Base-by-base conservation (phyloP, 2,329 filamentous ascomycete genomes). In the Colletotrichum caudatum region DNA sequence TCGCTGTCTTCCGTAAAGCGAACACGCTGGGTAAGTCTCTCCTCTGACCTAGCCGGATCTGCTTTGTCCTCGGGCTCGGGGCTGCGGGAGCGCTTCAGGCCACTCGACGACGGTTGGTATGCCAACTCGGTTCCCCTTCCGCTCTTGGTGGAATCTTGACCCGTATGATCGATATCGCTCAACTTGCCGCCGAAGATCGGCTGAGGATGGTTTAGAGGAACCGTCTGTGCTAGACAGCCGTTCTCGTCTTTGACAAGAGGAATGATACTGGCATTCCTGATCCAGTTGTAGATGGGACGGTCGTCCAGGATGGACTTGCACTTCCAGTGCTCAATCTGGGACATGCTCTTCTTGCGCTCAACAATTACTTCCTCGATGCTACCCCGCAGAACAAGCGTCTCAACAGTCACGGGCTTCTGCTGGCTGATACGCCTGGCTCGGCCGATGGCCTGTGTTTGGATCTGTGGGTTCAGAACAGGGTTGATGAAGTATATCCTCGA, bases 371-470 rank as follows among this genome's bases (percentile, higher is more conserved):
- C 94, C 77, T 98, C 95, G 12, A 98, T 89, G 12, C 93, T 97
- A 69, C 90, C 90, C 65, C 88, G 88, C 7, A 98, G 83, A 0
- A 98, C 92, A 1, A 98, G 83, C 0, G 94, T 98, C 82, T 98
- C 94, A 0, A 97, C 95, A 11, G 89, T 90, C 0, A 98, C 95
- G 0, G 90, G 89, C 71, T 89, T 91, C 65, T 84, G 90, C 79
- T 98, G 95, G 14, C 94, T 94, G 76, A 98, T 97, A 16, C 95
- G 88, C 75, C 97, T 92, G 0, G 93, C 94, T 78, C 95, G 91
- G 72, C 97, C 97, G 74, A 98, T 94, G 0, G 95, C 95, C 80
- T 98, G 95, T 1, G 93, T 94, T 79, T 97, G 93, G 0, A 97
- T 88, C 74, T 93, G 89, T 0, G 94, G 94, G 64, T 95, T 93